phyloP scores from a whole-genome alignment of 768 basidiomycete species.

The Suillus lakei region DNA sequence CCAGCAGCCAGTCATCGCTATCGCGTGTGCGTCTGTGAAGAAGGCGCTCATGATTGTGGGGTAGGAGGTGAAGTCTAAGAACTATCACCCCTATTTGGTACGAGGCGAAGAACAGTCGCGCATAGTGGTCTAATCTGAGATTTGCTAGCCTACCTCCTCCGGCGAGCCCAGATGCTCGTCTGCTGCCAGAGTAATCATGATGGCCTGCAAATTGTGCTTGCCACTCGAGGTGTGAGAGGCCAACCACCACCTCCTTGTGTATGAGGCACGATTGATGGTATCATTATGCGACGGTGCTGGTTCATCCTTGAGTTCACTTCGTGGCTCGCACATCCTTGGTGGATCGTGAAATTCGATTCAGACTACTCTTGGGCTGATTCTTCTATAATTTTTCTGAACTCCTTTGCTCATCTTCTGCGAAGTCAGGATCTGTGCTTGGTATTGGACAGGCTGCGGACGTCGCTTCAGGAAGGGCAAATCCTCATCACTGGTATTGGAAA shows the following conservation, averaged over 20 bases:
- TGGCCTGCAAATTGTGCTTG: too few relatives aligned
- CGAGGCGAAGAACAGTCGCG: too few relatives aligned
- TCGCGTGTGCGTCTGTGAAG: too few relatives aligned
- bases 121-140: too few relatives aligned
- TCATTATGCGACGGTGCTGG: not conserved
- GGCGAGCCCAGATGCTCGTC: not conserved
- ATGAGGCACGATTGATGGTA: constrained; percentile 15
- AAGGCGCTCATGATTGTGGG: not conserved
- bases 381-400: constrained; percentile 10
- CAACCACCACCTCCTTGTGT: constrained; percentile 12
- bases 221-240: too few relatives aligned
- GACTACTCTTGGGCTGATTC: constrained; percentile 25
- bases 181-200: not conserved
- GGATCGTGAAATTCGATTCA: constrained; percentile 36
- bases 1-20: too few relatives aligned
- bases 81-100: too few relatives aligned
- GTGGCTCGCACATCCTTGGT: constrained; percentile 20
- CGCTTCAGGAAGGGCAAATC: not conserved
- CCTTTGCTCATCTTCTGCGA: not conserved
- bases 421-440: not conserved
- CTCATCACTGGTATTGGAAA: too few relatives aligned
- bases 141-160: too few relatives aligned
- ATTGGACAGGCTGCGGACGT: not conserved
- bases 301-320: constrained; percentile 34
- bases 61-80: not conserved